Conservation (phyloP, 768 basidiomycete genomes). For the Fomitopsis serialis region DNA sequence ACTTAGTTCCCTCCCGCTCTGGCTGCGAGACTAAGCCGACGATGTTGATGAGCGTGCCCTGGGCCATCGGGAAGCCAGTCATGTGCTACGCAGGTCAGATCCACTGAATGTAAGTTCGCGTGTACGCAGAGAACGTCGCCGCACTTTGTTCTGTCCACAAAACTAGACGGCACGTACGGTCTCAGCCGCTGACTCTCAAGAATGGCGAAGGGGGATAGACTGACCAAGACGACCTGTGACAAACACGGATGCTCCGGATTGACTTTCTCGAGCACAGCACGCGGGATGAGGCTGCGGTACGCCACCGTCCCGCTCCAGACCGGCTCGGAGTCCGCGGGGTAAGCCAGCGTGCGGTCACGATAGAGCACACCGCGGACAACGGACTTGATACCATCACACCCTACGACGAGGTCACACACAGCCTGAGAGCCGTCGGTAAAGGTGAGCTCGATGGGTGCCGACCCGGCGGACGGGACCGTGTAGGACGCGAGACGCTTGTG, state of each 20-base stretch:
- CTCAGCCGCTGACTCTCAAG: no score
- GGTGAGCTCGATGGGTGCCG: slow-evolving; percentile 12
- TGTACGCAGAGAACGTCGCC: no score
- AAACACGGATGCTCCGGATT: slow-evolving; percentile 21
- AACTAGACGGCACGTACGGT: no score
- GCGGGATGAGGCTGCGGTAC: slow-evolving; percentile 54
- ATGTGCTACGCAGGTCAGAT: no score
- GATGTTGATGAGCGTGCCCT: slow-evolving; percentile 18
- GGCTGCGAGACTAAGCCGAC: slow-evolving; percentile 16
- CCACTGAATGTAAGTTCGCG: no score
- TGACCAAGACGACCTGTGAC: slow-evolving; percentile 14
- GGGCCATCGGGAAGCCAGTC: slow-evolving; percentile 22
- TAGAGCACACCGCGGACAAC: slow-evolving; percentile 18
- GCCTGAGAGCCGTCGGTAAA: slow-evolving; percentile 21
- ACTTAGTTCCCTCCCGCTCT: slow-evolving; percentile 11
- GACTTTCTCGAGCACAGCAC: slow-evolving; percentile 22
- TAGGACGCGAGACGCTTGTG: slow-evolving; percentile 27
- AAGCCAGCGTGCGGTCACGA: slow-evolving; percentile 31
- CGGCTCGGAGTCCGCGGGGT: slow-evolving; percentile 39
- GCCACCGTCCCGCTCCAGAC: slow-evolving; percentile 54
- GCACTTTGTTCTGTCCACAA: no score
- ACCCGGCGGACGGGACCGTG: background rate
- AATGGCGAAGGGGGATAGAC: no score
- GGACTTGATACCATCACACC: slow-evolving; percentile 24
- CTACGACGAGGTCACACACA: slow-evolving; percentile 21